These are phyloP conservation scores for Allomyces javanicus DNA, from an alignment of 192 early-diverging fungal genomes.

Conservation along the genomic window DNA sequence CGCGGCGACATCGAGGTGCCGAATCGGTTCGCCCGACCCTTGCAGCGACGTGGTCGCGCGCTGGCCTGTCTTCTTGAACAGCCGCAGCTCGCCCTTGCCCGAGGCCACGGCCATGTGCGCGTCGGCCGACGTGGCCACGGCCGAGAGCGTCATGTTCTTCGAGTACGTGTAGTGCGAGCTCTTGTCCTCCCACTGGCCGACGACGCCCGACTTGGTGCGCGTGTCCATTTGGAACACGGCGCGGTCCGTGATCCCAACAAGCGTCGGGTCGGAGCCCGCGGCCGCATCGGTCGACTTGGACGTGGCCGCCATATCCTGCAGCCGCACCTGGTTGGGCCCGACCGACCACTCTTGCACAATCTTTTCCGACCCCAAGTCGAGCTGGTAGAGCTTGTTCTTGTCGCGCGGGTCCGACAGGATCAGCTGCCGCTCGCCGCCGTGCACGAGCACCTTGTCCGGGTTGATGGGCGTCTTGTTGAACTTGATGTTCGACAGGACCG, in stretches of 20 bases:
- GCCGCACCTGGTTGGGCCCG: slow-evolving; percentile 42
- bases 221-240: slow-evolving; percentile 77
- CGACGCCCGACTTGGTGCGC: slow-evolving; percentile 47
- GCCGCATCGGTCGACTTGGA: slow-evolving; percentile 65
- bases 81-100: slow-evolving; percentile 69
- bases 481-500: slow-evolving; percentile 57
- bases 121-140: slow-evolving; percentile 49
- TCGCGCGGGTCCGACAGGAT: slow-evolving; percentile 54
- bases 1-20: slow-evolving; percentile 74
- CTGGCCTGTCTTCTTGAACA: slow-evolving; percentile 58
- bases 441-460: slow-evolving; percentile 61
- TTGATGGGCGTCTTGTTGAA: slow-evolving; percentile 39
- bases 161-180: slow-evolving; percentile 47
- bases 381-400: slow-evolving; percentile 51
- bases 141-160: slow-evolving; percentile 46
- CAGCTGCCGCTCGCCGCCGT: slow-evolving; percentile 63
- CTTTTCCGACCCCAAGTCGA: slow-evolving; percentile 82
- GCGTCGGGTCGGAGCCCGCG: slow-evolving; percentile 29
- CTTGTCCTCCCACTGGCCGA: slow-evolving; percentile 25
- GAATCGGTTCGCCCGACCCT: slow-evolving; percentile 68
- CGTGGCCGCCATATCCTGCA: slow-evolving; percentile 45
- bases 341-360: slow-evolving; percentile 88
- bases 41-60: slow-evolving; percentile 73
- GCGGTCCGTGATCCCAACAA: slow-evolving; percentile 65
- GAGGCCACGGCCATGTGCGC: slow-evolving; percentile 68